phyloP scores from a whole-genome alignment of 163 green algal genomes.

The Chlorella variabilis region DNA sequence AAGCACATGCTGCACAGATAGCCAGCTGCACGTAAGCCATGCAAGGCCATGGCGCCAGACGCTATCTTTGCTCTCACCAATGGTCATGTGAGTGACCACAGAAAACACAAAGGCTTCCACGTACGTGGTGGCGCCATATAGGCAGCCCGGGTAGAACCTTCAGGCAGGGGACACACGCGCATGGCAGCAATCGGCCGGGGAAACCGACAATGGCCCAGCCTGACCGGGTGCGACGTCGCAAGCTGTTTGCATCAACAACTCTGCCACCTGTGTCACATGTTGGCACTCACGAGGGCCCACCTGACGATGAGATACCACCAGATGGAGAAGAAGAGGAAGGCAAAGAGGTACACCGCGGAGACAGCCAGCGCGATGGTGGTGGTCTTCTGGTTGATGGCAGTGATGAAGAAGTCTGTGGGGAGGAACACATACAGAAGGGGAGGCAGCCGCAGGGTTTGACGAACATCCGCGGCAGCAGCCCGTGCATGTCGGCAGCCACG shows the following conservation, averaged over 20 bases:
- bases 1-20: too few species aligned
- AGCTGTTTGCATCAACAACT: too few species aligned
- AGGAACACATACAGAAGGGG: not conserved
- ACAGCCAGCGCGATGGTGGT: slow-evolving; percentile 58
- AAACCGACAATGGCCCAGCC: too few species aligned
- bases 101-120: slow-evolving; percentile 79
- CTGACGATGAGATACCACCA: slow-evolving; percentile 74
- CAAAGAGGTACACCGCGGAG: slow-evolving; percentile 61
- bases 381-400: slow-evolving; percentile 70
- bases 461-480: too few species aligned
- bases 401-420: slow-evolving; percentile 84
- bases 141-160: slow-evolving; percentile 67
- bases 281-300: too few species aligned
- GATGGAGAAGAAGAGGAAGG: slow-evolving; percentile 70
- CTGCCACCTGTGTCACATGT: too few species aligned
- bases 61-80: too few species aligned
- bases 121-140: slow-evolving; percentile 71
- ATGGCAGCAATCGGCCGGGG: not conserved
- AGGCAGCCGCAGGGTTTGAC: too few species aligned
- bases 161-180: not conserved
- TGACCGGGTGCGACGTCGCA: too few species aligned
- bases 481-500: not conserved
- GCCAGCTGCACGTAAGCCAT: too few species aligned
- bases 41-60: too few species aligned
- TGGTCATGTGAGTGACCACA: slow-evolving; percentile 87